These are phyloP conservation scores for Pleurotus pulmonarius DNA, from an alignment of 768 basidiomycete species.

Conservation along the genomic window DNA sequence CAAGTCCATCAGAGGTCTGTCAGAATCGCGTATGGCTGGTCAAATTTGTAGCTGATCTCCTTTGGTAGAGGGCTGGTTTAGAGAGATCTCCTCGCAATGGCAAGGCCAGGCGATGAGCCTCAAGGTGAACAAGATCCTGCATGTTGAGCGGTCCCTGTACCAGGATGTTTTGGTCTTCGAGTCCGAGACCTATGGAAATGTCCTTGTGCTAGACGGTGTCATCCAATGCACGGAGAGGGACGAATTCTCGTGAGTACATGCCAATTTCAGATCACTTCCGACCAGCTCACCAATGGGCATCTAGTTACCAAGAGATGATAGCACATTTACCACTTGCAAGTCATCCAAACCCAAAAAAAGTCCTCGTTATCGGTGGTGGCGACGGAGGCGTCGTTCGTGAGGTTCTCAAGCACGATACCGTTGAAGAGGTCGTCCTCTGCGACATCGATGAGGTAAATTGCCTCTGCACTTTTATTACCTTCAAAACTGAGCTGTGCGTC, in stretches of 20 bases:
- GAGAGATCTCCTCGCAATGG: slow-evolving; percentile 91
- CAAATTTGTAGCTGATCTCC: neutral
- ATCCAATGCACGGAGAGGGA: slow-evolving; percentile 98
- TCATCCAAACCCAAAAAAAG: slow-evolving; percentile 94
- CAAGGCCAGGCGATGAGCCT: slow-evolving; percentile 73
- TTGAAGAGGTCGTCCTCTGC: slow-evolving; percentile 90
- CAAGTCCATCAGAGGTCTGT: slow-evolving; percentile 49
- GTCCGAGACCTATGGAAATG: slow-evolving; percentile 95
- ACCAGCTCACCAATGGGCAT: neutral
- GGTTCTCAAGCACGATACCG: slow-evolving; percentile 88
- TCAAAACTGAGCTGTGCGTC: neutral
- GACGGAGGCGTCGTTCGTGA: slow-evolving; percentile 98
- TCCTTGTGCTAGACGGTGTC: slow-evolving; percentile 90
- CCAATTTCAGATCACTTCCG: neutral
- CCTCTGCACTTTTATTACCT: neutral
- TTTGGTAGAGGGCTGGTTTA: slow-evolving; percentile 84
- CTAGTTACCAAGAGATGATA: slow-evolving; percentile 98
- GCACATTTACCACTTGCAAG: slow-evolving; percentile 93
- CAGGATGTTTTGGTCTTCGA: slow-evolving; percentile 98
- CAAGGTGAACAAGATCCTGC: slow-evolving; percentile 92
- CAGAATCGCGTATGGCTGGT: neutral
- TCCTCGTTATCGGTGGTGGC: slow-evolving; percentile 96
- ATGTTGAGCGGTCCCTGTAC: slow-evolving; percentile 88
- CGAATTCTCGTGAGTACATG: slow-evolving; percentile 86
- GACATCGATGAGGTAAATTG: slow-evolving; percentile 88